phyloP scores from a whole-genome alignment of 345 rosid species.

The Durio zibethinus region DNA sequence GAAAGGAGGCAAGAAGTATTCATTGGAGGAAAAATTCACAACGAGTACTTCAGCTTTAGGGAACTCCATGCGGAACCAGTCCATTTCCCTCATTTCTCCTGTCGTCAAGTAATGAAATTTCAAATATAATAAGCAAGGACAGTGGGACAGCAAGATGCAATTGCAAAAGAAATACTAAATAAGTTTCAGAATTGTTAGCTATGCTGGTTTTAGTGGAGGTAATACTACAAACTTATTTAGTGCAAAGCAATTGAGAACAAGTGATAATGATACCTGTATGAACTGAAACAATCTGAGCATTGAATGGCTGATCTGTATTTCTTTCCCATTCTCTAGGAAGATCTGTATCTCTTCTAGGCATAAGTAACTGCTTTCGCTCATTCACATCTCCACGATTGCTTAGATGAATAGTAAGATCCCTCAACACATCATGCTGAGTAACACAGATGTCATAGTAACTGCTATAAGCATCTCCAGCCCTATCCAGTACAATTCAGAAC shows the following conservation, averaged over 20 bases:
- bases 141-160: background rate
- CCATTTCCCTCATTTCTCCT: slow-evolving; percentile 83
- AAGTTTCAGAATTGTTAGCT: background rate
- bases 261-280: slow-evolving; percentile 52
- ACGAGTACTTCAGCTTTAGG: slow-evolving; percentile 87
- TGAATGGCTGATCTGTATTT: slow-evolving; percentile 49
- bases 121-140: background rate
- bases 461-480: slow-evolving; percentile 65
- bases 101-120: slow-evolving; percentile 16
- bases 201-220: background rate
- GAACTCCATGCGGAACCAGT: slow-evolving; percentile 74
- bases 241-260: background rate
- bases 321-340: slow-evolving; percentile 88
- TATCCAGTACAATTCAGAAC: slow-evolving; percentile 30
- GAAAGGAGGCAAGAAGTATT: slow-evolving; percentile 78
- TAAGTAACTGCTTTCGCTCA: slow-evolving; percentile 49
- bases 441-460: slow-evolving; percentile 68
- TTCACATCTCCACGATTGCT: slow-evolving; percentile 42
- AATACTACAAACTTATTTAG: background rate
- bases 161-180: no score
- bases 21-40: slow-evolving; percentile 56
- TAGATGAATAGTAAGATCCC: slow-evolving; percentile 79
- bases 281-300: slow-evolving; percentile 76
- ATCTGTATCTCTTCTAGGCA: slow-evolving; percentile 61
- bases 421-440: slow-evolving; percentile 83